Base-by-base conservation (phyloP, 495 filamentous ascomycete genomes). In the Penicillium manginii region DNA sequence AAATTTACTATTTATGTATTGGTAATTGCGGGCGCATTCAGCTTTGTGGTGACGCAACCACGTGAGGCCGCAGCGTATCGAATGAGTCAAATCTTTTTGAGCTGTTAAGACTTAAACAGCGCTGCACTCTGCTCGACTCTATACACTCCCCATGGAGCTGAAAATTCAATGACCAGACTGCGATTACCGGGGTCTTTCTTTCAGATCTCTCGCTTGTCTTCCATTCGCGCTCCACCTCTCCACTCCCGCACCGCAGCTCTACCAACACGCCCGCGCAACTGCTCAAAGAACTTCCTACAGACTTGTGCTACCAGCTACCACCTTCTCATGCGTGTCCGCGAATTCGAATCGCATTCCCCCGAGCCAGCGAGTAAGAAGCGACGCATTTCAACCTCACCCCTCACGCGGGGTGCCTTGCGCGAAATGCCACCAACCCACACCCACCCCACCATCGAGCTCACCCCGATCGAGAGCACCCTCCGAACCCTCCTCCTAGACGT, bases 401-500 rank as follows among this genome's bases (percentile, higher is more conserved):
- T 58, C 6, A 18, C 43, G 53, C 58, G 52, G 50, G 50, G 70
- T 21, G 42, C 18, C 21, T 48, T 54, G 45, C 3, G 50, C 29
- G 48, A 58, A 21, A 76, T 74, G 72, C 58, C 53, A 46, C 57
- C 59, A 31, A n/a, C 58, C 37, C 56, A 68, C 17, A n/a, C 56
- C 37, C 56, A 68, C 17, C 68, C 76, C 26, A 78, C 63, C 21
- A 82, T 91, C 17, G 65, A 81, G 49, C 83, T 96, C 53, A 91
- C 80, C 18, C 78, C 83, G 3, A 77, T 83, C 43, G 92, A 96
- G 71, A 73, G 77, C 35, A 87, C 84, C 32, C 79, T 96, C 39
- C 84, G 86, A 55, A 72, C 77, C 29, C 81, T 96, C 15, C 81
- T 96, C 15, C 78, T 94, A 9, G 88, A 91, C 71, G 86, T 90